These are phyloP conservation scores for Sisymbrium irio DNA, from an alignment of 345 rosid species.

Conservation along the genomic window DNA sequence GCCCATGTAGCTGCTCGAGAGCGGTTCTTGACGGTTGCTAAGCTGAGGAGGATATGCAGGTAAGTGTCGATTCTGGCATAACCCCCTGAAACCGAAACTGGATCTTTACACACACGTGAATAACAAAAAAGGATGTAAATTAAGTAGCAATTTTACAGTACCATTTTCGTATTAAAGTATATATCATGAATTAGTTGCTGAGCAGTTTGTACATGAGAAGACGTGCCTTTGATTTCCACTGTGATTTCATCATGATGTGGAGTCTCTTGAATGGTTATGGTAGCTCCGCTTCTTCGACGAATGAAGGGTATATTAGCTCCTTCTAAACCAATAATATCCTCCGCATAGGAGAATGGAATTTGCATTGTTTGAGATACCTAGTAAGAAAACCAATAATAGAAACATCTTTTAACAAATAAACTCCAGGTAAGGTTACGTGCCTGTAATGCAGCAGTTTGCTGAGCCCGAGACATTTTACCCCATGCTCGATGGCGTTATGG, in stretches of 20 bases:
- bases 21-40: conserved; percentile 24
- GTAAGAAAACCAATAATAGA: neutral
- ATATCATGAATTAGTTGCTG: conserved; percentile 69
- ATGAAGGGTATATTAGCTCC: conserved; percentile 76
- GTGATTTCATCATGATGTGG: conserved; percentile 67
- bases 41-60: conserved; percentile 39
- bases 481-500: conserved; percentile 90
- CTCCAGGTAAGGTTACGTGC: conserved; percentile 30
- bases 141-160: neutral
- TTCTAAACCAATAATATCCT: conserved; percentile 75
- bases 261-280: conserved; percentile 69
- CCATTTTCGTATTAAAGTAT: neutral
- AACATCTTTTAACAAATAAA: neutral
- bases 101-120: conserved; percentile 18
- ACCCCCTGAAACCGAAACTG: conserved; percentile 25
- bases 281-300: conserved; percentile 69
- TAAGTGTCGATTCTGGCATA: conserved; percentile 24
- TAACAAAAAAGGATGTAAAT: neutral
- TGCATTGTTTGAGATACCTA: conserved; percentile 82
- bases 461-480: conserved; percentile 93
- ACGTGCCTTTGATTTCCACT: conserved; percentile 76
- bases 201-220: conserved; percentile 71
- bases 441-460: conserved; percentile 96
- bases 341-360: conserved; percentile 76
- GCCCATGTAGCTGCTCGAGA: conserved; percentile 27